phyloP scores from a whole-genome alignment of 805 yeast genomes.

The Hanseniaspora meyeri region DNA sequence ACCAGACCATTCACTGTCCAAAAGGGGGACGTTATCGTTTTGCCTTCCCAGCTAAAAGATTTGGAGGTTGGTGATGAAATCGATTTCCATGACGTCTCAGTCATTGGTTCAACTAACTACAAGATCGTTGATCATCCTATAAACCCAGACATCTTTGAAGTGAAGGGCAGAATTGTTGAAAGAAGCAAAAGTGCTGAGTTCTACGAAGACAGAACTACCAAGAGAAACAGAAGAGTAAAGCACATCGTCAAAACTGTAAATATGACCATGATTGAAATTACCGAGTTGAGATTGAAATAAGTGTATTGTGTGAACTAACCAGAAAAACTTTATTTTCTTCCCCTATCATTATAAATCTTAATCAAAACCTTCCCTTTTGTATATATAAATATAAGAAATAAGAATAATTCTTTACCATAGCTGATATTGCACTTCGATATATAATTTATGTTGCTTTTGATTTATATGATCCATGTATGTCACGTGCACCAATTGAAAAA shows the following conservation, averaged over 20 bases:
- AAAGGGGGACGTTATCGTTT: constrained; percentile 69
- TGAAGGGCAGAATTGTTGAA: constrained; percentile 74
- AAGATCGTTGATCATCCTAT: constrained; percentile 49
- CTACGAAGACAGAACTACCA: constrained; percentile 59
- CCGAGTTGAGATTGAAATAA: constrained; percentile 49
- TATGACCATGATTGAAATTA: constrained; percentile 65
- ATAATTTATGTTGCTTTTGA: too few relatives aligned
- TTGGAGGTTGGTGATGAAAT: constrained; percentile 78
- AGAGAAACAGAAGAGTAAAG: constrained; percentile 66
- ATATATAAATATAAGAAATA: too few relatives aligned
- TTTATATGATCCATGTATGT: too few relatives aligned
- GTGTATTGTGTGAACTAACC: not conserved
- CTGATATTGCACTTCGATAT: too few relatives aligned
- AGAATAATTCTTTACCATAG: too few relatives aligned
- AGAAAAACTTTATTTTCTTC: not conserved
- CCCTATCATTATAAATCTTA: not conserved
- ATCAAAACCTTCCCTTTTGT: too few relatives aligned
- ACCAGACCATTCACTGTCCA: constrained; percentile 80
- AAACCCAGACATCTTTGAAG: constrained; percentile 40
- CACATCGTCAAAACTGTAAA: constrained; percentile 56
- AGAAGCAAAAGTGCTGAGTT: constrained; percentile 71
- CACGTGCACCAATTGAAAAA: too few relatives aligned
- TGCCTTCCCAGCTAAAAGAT: constrained; percentile 67
- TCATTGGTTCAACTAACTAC: constrained; percentile 75
- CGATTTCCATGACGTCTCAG: constrained; percentile 57